Base-by-base conservation (phyloP, 2,329 filamentous ascomycete genomes). In the Aspergillus intermedius region DNA sequence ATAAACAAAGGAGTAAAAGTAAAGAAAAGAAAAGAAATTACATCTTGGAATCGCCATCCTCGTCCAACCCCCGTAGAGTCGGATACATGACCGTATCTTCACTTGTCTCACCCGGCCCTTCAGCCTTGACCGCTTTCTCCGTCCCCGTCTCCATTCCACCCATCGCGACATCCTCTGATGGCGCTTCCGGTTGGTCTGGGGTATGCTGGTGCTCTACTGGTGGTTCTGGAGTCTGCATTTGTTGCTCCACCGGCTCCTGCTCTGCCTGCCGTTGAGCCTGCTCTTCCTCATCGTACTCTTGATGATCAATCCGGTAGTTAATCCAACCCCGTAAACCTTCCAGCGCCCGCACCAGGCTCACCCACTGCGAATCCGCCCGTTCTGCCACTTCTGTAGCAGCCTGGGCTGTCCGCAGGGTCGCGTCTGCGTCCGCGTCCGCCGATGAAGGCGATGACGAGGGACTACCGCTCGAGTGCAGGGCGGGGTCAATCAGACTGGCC, bases 261-360 rank as follows among this genome's bases (percentile, higher is more conserved):
- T 40, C 37, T 40, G 37, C 7, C 37, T 40, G 34, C n/a, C 17
- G 34, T 15, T 17, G 13, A 13, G 34, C 34, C 37, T 21, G 37
- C 37, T 40, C 37, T 21, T 21, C 37, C 5, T 40, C 37, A 10
- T 68, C 72, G 49, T 68, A 82, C 32, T 81, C 77, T 32, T 75
- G 76, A 37, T 69, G 66, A 50, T 79, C 73, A 19, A 84, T 68
- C 46, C 77, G 71, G 44, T 78, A 74, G 48, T 77, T 75, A 55
- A 84, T 74, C 63, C 78, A 79, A 17, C 75, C 74, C 40, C 81
- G 74, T 32, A 84, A 72, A 45, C 75, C 73, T 66, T 84, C 81
- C 25, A 84, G 78, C 8, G 81, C 74, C n/a, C 81, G 78, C 47
- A 82, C 79, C 65, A 83, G 82, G 62, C 82, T 78, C 8, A 84